These are phyloP conservation scores for Sabuloglossum arenarium DNA, from an alignment of 495 filamentous ascomycete genomes.

Conservation along the genomic window DNA sequence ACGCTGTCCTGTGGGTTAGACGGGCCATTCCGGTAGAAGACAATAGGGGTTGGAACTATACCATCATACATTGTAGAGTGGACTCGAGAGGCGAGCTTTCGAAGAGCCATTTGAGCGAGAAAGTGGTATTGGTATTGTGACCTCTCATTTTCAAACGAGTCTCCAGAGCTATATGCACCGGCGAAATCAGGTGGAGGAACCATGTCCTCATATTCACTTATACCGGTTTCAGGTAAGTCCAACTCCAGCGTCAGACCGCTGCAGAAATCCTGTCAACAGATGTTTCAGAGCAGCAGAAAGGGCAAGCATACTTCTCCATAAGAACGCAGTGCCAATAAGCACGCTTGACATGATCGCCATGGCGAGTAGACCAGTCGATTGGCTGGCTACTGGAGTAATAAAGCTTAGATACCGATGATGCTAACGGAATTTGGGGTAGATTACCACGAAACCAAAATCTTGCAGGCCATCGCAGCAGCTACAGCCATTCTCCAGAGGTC, in stretches of 20 bases:
- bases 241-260: conserved; percentile 33
- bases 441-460: conserved; percentile 30
- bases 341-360: conserved; percentile 30
- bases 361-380: conserved; percentile 24
- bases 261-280: neutral
- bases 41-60: conserved; percentile 11
- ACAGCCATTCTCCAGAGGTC: conserved; percentile 36
- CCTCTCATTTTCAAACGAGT: neutral
- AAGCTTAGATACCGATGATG: conserved; percentile 4
- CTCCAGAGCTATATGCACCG: conserved; percentile 22
- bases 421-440: neutral
- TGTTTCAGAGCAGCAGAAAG: neutral
- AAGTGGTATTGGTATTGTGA: conserved; percentile 32
- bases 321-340: conserved; percentile 36
- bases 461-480: conserved; percentile 29
- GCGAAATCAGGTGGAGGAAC: conserved; percentile 31
- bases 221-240: conserved; percentile 29
- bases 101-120: conserved; percentile 33
- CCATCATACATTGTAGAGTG: conserved; percentile 27
- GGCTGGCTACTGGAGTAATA: conserved; percentile 16
- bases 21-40: neutral
- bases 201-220: conserved; percentile 25
- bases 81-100: conserved; percentile 28
- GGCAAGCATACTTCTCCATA: conserved; percentile 29
- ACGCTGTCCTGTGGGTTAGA: neutral